Percentiles rank a stretch among this genome's conserved stretches.
Evolutionary conservation across 225 moss, liverwort and hornwort genomes (phyloP).

Genomic region (Climacium dendroides): DNA sequence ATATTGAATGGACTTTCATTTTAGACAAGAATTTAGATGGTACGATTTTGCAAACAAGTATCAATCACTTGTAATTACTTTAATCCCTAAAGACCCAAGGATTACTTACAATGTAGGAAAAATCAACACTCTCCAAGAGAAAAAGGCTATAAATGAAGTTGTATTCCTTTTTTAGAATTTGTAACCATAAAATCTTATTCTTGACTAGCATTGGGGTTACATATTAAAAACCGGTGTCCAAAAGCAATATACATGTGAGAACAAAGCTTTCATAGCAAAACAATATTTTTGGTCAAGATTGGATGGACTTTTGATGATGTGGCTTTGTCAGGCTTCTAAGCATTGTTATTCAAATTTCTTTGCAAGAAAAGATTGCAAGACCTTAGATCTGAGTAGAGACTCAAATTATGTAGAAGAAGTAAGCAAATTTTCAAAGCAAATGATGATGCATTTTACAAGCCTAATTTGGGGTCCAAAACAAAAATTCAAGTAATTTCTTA

Average conservation of each 20-base stretch:
- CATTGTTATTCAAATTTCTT: rapidly evolving
- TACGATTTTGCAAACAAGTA: rapidly evolving
- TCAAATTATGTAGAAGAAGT: background rate
- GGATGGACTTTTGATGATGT: background rate
- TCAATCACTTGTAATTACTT: background rate
- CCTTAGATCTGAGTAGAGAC: background rate
- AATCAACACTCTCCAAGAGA: background rate
- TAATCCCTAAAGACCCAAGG: background rate
- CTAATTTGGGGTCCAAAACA: rapidly evolving
- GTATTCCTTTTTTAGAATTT: background rate
- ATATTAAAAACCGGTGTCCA: background rate
- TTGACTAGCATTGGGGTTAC: background rate
- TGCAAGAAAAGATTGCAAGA: rapidly evolving
- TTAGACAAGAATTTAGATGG: background rate
- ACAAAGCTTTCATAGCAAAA: background rate
- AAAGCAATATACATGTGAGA: background rate
- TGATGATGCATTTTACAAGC: rapidly evolving
- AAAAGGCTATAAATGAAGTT: background rate
- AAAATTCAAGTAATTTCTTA: too few relatives aligned
- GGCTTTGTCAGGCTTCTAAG: background rate
- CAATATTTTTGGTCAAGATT: background rate
- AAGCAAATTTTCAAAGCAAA: background rate
- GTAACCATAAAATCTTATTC: background rate
- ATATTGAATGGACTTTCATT: background rate
- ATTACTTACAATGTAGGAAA: background rate